Percentiles rank a stretch among this genome's conserved stretches.
These are phyloP conservation scores for Polysphondylium violaceum DNA, from an alignment of 78 protist genomes.

Conservation along the genomic window DNA sequence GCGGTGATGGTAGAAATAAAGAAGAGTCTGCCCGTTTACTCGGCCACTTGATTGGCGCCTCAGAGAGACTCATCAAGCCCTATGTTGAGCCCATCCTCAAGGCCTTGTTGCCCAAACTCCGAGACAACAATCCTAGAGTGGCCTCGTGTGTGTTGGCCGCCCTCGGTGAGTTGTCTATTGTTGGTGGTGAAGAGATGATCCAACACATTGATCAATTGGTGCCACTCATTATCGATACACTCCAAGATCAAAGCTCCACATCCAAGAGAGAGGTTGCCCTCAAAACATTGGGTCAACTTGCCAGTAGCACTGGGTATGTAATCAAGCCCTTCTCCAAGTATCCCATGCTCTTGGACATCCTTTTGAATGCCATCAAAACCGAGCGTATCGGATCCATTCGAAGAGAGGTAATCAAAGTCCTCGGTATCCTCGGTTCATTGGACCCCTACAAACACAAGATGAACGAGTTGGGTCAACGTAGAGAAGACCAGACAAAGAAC, in stretches of 20 bases:
- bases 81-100: conserved; percentile 90
- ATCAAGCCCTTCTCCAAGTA: conserved; percentile 86
- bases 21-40: conserved; percentile 89
- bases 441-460: conserved; percentile 95
- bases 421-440: conserved; percentile 98
- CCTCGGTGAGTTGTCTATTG: conserved; percentile 92
- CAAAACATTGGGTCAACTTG: conserved; percentile 91
- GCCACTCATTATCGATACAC: conserved; percentile 92
- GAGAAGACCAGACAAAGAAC: conserved; percentile 57
- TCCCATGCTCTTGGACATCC: conserved; percentile 87
- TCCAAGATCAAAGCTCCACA: conserved; percentile 89
- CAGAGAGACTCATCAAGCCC: conserved; percentile 90
- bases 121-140: conserved; percentile 69
- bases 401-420: conserved; percentile 84
- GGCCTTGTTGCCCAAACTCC: conserved; percentile 85
- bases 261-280: conserved; percentile 87
- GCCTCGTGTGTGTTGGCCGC: conserved; percentile 82
- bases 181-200: conserved; percentile 88
- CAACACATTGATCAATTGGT: conserved; percentile 82
- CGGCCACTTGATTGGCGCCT: conserved; percentile 81
- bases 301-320: conserved; percentile 92
- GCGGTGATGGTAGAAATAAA: conserved; percentile 75
- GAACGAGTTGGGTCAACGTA: conserved; percentile 67
- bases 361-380: conserved; percentile 81
- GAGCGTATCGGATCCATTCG: conserved; percentile 71